Base-by-base conservation (phyloP, 139 green algal genomes). In the Asterochloris sp. region DNA sequence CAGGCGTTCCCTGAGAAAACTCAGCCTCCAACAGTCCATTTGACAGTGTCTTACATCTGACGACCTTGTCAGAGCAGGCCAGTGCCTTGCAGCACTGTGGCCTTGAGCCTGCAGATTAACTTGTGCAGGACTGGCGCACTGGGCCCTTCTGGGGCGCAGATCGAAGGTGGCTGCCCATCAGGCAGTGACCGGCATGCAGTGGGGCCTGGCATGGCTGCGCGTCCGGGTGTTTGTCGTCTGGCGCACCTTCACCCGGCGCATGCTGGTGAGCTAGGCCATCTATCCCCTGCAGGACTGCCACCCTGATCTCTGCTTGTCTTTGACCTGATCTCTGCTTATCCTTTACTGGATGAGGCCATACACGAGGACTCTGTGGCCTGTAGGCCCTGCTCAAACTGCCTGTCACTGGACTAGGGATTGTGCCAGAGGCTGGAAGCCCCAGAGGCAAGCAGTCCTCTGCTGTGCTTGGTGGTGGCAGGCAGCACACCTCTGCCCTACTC, bases 81-180 rank as follows among this genome's bases (percentile, higher is more conserved):
- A 2, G 10, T 26, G 66, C 66, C 17, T 26, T 21, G 66, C 19
- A 71, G 21, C 66, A 71, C 66, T 71, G 66, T 24, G 19, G 66
- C 21, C 17, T 24, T 71, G 66, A 26, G 66, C 19, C 21, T 21
- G 21, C 21, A 71, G 38, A 54, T 54, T 2, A 54, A 54, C 38
- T 6, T 6, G 4, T 80, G 76, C 76, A 80, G 76, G 76, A 0
- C 54, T 80, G 67, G 76, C 76, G 23, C 76, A 80, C 14, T 80
- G 76, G 76, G 76, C 76, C 47, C 21, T 69, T n/a, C 61, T 80
- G 76, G 76, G 67, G 76, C 76, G 76, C 13, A 12, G 76, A 24
- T 69, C 24, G 0, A 47, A 26, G 12, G 0, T 69, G 17, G 54
- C 54, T 13, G 13, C 1, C 23, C 24, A 29, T 11, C 76, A 80